Evolutionary conservation across 192 early-diverging fungal species (phyloP), one percentile per base, ranked within the genome.

Genomic region (Mortierella alpina): DNA sequence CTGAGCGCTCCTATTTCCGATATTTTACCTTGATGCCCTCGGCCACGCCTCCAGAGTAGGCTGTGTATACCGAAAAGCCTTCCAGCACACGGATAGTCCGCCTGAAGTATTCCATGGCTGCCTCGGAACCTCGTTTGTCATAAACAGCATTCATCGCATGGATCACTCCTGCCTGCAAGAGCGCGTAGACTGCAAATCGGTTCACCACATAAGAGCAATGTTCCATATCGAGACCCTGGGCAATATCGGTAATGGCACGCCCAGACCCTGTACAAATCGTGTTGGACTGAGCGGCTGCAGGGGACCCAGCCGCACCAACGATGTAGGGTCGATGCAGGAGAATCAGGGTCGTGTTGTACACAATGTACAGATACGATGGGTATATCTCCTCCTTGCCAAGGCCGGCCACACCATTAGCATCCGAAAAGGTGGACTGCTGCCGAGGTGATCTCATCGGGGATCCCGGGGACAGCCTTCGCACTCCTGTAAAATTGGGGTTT

Each of bases 241-340:
- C 68, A 67, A 84, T 71, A 50, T 75, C 72, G 4, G 83, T 80
- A 54, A 84, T 84, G 31, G 71, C 73, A 17, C 68, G 72, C 6
- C 75, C 76, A 0, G 83, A 73, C 42, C 77, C 68, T 40, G 63
- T 73, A 58, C 83, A 84, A 23, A 84, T 84, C 2, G 72, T 63
- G 47, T 75, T 72, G 39, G 83, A 84, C 53, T 79, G 63, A 15
- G 77, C 66, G 22, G 72, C 72, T 15, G 83, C 64, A 18, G 62
- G 75, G 46, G 80, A 73, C 5, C 75, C 82, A 13, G 83, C 64
- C 42, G 70, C 74, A 12, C 83, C 84, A 15, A 75, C 73, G 60
- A 88, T 86, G 62, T 88, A 88, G 4, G 87, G 87, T 52, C 85
- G 72, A 54, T 88, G 87, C 55, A 86, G 63, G 12, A 84, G 47